phyloP scores from a whole-genome alignment of 257 asterid species.

The Ligustrum vulgare region DNA sequence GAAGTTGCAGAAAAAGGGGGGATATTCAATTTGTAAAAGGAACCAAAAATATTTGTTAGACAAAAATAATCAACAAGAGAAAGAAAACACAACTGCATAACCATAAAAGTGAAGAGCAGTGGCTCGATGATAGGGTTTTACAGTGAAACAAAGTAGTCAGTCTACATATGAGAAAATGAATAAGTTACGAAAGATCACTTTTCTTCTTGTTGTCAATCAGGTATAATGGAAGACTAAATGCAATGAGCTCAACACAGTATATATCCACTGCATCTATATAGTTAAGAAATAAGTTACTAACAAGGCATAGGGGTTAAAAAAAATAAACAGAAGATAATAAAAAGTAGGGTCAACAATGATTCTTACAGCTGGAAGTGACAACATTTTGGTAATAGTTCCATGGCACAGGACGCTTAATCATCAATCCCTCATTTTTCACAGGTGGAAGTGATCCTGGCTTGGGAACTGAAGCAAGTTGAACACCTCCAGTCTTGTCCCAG shows the following conservation, averaged over 20 bases:
- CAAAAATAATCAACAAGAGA: background rate
- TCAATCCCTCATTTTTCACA: constrained; percentile 58
- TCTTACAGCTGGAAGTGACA: constrained; percentile 98
- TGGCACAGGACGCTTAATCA: constrained; percentile 73
- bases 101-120: background rate
- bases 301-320: background rate
- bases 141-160: constrained; percentile 1
- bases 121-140: background rate
- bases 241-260: background rate
- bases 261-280: constrained; percentile 4
- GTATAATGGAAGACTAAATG: background rate
- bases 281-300: constrained; percentile 1
- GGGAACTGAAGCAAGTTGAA: constrained; percentile 81
- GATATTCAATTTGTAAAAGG: background rate
- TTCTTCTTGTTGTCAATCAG: background rate
- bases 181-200: background rate
- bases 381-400: constrained; percentile 99
- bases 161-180: background rate
- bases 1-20: too few species aligned
- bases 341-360: constrained; percentile 11
- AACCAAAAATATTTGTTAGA: background rate
- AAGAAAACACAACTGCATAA: background rate
- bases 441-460: constrained; percentile 77
- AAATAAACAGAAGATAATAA: constrained; percentile 9
- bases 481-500: constrained; percentile 97